phyloP scores from a whole-genome alignment of 2,329 filamentous ascomycete genomes.

The Microsporum audouinii region DNA sequence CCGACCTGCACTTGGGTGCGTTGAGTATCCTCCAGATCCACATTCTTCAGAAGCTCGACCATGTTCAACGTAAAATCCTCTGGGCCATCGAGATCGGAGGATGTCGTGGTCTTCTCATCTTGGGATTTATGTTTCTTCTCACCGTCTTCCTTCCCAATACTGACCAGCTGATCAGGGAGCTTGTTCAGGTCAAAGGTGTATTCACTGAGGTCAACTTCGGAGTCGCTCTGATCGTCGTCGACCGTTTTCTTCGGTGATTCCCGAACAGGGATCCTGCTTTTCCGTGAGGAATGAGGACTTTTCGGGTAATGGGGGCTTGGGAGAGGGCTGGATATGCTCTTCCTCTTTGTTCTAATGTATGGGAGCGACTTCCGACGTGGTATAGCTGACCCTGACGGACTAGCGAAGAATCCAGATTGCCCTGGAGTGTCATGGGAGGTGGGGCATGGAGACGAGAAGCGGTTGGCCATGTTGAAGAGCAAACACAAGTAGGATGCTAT shows the following conservation, averaged over 20 bases:
- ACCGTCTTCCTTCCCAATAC: conserved; percentile 10
- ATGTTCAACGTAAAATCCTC: conserved; percentile 35
- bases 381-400: conserved; percentile 28
- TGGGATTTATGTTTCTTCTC: conserved; percentile 18
- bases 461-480: conserved; percentile 6
- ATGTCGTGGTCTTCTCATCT: conserved; percentile 17
- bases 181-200: conserved; percentile 32
- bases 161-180: conserved; percentile 22
- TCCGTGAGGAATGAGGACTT: neutral
- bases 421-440: conserved; percentile 35
- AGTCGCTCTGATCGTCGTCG: conserved; percentile 21
- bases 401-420: conserved; percentile 29
- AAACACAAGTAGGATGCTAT: neutral
- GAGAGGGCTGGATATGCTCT: neutral
- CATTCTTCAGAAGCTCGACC: conserved; percentile 29
- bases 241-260: neutral
- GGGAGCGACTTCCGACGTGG: conserved; percentile 14
- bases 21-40: neutral
- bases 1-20: neutral
- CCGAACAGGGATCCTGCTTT: neutral
- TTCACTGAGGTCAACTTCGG: conserved; percentile 31
- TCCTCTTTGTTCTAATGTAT: neutral
- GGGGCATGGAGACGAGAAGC: conserved; percentile 28
- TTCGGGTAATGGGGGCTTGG: neutral
- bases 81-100: conserved; percentile 31